Conservation (phyloP, 768 basidiomycete species). For the Suillus tomentosus region DNA sequence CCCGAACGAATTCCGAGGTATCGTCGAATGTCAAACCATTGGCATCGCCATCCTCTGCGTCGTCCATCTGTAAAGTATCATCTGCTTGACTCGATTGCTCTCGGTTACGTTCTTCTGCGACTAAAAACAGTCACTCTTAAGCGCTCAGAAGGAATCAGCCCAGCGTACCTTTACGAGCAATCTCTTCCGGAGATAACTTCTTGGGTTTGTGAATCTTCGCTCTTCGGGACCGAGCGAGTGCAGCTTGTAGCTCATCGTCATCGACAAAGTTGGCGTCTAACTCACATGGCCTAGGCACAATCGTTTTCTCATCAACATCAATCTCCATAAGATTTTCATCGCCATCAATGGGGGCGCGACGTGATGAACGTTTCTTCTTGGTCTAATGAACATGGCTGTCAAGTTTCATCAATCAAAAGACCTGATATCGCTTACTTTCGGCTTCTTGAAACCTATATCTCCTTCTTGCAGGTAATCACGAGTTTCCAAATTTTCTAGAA, state of each 20-base stretch:
- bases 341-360: conserved; percentile 49
- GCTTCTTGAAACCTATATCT: conserved; percentile 94
- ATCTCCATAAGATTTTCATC: conserved; percentile 68
- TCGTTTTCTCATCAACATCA: conserved; percentile 79
- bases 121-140: conserved; percentile 38
- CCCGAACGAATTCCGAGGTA: conserved; percentile 94
- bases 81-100: conserved; percentile 46
- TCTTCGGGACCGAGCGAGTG: conserved; percentile 81
- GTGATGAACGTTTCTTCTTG: conserved; percentile 87
- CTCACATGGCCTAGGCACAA: conserved; percentile 66
- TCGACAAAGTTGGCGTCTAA: conserved; percentile 92
- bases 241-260: conserved; percentile 97
- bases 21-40: conserved; percentile 87
- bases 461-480: conserved; percentile 92
- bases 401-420: conserved; percentile 7
- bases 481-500: conserved; percentile 77
- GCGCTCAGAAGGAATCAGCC: conserved; percentile 1
- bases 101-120: conserved; percentile 60
- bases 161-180: conserved; percentile 71
- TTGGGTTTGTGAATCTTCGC: conserved; percentile 78
- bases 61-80: conserved; percentile 49
- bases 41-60: conserved; percentile 37
- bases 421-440: conserved; percentile 56
- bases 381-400: conserved; percentile 49
- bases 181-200: conserved; percentile 78